Evolutionary conservation across 2,329 filamentous ascomycete genomes (phyloP), one percentile per base, ranked within the genome.

Genomic region (Sporothrix globosa): DNA sequence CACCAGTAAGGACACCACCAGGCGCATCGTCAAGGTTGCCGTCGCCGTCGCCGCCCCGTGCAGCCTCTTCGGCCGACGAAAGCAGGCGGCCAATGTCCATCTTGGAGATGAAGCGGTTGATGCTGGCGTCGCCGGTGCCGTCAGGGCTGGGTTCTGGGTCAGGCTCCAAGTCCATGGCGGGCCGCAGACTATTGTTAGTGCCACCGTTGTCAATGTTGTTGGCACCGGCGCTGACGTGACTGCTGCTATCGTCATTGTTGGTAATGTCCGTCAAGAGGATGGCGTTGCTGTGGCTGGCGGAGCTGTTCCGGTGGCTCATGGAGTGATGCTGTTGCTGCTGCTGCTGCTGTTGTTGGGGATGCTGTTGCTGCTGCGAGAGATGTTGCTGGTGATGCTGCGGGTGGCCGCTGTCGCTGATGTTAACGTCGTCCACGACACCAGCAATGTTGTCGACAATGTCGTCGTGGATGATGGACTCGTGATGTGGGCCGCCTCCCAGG

Each of bases 1-100:
- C 27, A 17, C 60, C 58, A 11, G 17, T 67, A 41, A 17, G 63
- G 5, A 10, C n/a, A 24, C 19, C 46, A 21, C 41, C 56, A 2
- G 52, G 53, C 3, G 54, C 68, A 5, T 60, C 66, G n/a, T 56
- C n/a, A 3, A 48, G 41, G 14, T 30, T 65, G 27, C 54, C 68
- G 27, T 58, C 21, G 14, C 58, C 56, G 10, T 52, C 67, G 10
- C 52, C n/a, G n/a, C 41, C 56, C 9, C 34, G 61, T 3, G 48
- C 70, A 13, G 68, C 71, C 27, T 73, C 71, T 30, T 72, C 72
- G 3, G 66, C 72, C 14, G 73, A 73, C 56, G 73, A 73, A 30
- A 74, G 52, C 39, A 73, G 46, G 30, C 71, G 72, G 3, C 73
- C 73, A 68, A 74, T 74, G 67, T 74, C 73, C 73, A 74, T 74